These are phyloP conservation scores for Russula vinacea DNA, from an alignment of 768 basidiomycete species.

Conservation along the genomic window DNA sequence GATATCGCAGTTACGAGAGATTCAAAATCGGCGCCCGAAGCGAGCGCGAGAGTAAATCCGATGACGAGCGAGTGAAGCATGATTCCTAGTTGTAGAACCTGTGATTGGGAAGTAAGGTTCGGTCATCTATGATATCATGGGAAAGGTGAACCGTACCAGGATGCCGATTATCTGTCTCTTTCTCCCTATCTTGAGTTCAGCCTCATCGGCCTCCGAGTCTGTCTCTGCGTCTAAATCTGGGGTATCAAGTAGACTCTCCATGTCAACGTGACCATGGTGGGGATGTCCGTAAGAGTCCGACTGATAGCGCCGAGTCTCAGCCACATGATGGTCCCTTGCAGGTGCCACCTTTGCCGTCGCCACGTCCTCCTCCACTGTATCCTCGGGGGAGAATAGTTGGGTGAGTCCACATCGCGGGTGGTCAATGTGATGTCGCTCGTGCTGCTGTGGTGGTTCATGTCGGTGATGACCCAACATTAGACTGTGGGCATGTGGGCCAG, in stretches of 20 bases:
- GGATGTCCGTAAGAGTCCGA: conserved; percentile 2
- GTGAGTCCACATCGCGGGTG: conserved; percentile 16
- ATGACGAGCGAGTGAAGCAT: conserved; percentile 84
- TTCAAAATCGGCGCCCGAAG: conserved; percentile 65
- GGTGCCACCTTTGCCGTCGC: not conserved
- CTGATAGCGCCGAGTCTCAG: not conserved
- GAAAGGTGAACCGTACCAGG: conserved; percentile 45
- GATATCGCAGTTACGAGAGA: conserved; percentile 70
- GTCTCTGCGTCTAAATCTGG: conserved; percentile 10
- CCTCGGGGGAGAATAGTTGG: conserved; percentile 1
- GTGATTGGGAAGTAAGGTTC: not conserved
- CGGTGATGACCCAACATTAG: conserved; percentile 39
- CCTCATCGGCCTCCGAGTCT: conserved; percentile 24
- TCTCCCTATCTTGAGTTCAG: conserved; percentile 44
- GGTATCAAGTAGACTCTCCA: conserved; percentile 19
- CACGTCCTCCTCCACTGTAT: not conserved
- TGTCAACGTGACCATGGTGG: conserved; percentile 26
- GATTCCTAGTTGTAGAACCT: conserved; percentile 82
- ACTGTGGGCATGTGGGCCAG: conserved; percentile 1
- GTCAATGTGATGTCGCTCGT: conserved; percentile 32
- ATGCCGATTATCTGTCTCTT: conserved; percentile 71
- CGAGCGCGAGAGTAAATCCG: conserved; percentile 71
- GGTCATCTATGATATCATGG: not conserved
- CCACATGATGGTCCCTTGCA: not conserved
- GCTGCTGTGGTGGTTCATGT: conserved; percentile 35